Conservation (phyloP, 805 yeast genomes). For the Metschnikowia gelsemii region DNA sequence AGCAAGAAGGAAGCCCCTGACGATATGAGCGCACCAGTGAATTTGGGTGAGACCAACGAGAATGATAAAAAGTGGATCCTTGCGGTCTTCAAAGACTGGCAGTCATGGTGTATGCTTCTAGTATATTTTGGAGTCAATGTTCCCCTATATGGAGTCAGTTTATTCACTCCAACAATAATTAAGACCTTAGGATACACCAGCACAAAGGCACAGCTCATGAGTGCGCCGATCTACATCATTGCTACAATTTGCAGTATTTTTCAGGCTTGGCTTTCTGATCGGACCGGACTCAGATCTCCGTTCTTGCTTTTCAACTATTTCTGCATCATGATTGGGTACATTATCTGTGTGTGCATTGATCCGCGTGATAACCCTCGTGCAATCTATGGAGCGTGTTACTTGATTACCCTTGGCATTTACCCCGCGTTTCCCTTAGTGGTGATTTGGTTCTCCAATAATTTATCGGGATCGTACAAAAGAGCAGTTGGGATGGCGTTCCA, state of each 20-base stretch:
- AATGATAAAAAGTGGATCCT: conserved; percentile 15
- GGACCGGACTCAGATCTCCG: conserved; percentile 30
- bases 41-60: conserved; percentile 14
- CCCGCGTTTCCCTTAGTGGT: conserved; percentile 31
- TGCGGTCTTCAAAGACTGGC: conserved; percentile 27
- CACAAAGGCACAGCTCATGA: conserved; percentile 41
- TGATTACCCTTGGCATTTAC: conserved; percentile 30
- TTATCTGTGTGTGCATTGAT: conserved; percentile 26
- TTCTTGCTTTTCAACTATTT: conserved; percentile 24
- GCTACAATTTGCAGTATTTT: conserved; percentile 30
- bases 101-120: conserved; percentile 26
- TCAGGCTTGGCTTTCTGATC: conserved; percentile 27
- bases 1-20: background rate
- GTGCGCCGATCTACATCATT: conserved; percentile 43
- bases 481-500: conserved; percentile 41
- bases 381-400: conserved; percentile 31
- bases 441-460: conserved; percentile 37
- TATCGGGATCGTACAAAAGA: conserved; percentile 35
- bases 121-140: conserved; percentile 29
- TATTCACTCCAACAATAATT: conserved; percentile 46
- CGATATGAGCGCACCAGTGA: conserved; percentile 1
- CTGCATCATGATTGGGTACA: conserved; percentile 32
- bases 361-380: conserved; percentile 24
- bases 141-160: conserved; percentile 38
- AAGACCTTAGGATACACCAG: conserved; percentile 43